Conservation (phyloP, 1,139 yeast genomes). For the Magnusiomyces fungicola region DNA sequence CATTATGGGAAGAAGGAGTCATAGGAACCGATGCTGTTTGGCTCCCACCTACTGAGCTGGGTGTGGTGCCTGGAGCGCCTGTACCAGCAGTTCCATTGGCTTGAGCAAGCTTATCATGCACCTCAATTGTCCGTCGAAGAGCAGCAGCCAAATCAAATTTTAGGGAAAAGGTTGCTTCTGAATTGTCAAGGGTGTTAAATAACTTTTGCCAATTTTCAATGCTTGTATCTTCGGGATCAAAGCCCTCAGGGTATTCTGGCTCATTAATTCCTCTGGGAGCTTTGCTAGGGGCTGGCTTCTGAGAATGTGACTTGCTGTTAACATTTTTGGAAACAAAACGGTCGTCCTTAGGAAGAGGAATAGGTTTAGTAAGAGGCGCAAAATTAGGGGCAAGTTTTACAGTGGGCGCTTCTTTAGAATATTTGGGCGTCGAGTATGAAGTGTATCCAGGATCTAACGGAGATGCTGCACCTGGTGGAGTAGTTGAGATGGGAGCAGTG, state of each 20-base stretch:
- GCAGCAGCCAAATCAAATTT: constrained; percentile 16
- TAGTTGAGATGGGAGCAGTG: neutral
- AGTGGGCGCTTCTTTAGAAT: no score
- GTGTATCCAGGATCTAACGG: neutral
- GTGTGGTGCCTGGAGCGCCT: neutral
- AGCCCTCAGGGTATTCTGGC: constrained; percentile 5
- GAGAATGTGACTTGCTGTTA: no score
- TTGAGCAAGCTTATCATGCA: constrained; percentile 6
- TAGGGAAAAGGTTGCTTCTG: constrained; percentile 15
- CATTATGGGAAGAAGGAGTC: neutral
- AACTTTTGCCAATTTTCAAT: constrained; percentile 14
- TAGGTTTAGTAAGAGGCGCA: neutral
- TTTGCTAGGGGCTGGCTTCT: neutral
- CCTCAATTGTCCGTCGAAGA: constrained; percentile 9
- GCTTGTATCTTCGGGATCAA: constrained; percentile 12
- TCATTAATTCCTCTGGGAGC: neutral
- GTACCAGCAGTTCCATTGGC: neutral
- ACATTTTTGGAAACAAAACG: no score
- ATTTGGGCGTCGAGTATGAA: neutral
- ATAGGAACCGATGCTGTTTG: neutral
- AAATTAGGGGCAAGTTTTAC: neutral
- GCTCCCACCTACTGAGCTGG: neutral
- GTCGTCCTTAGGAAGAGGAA: neutral
- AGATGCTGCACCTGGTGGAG: neutral
- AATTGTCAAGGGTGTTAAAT: constrained; percentile 12